Evolutionary conservation across 371 early-diverging fungal genomes (phyloP), one percentile per base, ranked within the genome.

Genomic region (Syncephalastrum monosporum): DNA sequence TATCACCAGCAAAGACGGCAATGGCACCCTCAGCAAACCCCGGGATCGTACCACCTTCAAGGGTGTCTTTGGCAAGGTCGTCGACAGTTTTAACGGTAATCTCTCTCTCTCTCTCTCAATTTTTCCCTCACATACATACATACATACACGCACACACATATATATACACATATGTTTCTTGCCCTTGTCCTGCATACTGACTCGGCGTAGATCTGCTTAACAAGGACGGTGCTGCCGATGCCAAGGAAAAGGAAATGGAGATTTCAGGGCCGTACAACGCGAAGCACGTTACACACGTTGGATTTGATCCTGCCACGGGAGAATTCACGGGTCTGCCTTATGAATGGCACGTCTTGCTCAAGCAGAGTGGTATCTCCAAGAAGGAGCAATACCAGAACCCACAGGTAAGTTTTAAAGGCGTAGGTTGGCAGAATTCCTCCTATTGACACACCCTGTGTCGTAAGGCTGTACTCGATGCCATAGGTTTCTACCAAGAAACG

Each of bases 261-360:
- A 98, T 98, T 55, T 96, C 96, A 5, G 88, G 91, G 13, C 98
- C 98, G 13, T 98, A 94, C 73, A 97, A 97, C 68, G 93, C 97
- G 13, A 90, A 94, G 42, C 98, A 98, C 72, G 82, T 96, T 57
- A 95, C 95, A 13, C 99, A 95, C 66, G 95, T 94, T 60, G 96
- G 96, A 6, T 93, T 91, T 69, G 88, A 93, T 76, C 79, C 87
- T 19, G 87, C 89, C 46, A 92, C 96, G n/a, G 95, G 95, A 59
- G 92, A 92, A 75, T 94, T 94, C 62, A 92, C 93, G 47, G 98
- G 98, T 16, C 68, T 98, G 50, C 98, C 98, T 29, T 84, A 87
- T 61, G 94, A 94, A 69, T 98, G 98, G 98, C 91, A 94, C 51
- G 79, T 83, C 24, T 74, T 98, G 63, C 81, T 98, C 45, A 84